Base-by-base conservation (phyloP, 768 basidiomycete species). In the Kwoniella shandongensis region DNA sequence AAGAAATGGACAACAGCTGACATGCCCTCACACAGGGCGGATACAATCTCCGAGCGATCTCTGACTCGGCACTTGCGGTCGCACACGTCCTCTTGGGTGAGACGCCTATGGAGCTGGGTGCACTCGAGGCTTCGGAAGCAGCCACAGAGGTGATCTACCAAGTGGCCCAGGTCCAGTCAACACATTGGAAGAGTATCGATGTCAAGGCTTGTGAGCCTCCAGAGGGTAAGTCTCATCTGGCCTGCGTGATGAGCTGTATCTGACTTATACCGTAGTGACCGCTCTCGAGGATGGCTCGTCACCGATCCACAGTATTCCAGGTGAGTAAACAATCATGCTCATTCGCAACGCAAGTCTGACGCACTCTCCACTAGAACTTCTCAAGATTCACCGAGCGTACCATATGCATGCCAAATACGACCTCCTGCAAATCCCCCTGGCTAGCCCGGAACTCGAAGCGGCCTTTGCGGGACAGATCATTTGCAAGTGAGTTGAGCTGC, bases 71-170 rank as follows among this genome's bases (percentile, higher is more conserved):
- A 0, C 75, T 92, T 32, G 93, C 91, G 1, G 94, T 97, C 27
- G 84, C 88, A 5, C 81, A 83, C 57, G 82, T 91, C n/a, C 78
- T 98, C n/a, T 82, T 97, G 7, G 96, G 96, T 2, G 88, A 92
- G 62, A 81, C 88, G 1, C 91, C 93, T 0, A 86, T 86, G 1
- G 82, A 85, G 57, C 77, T 97, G 6, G 81, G 83, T 0, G 82
- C 88, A 0, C 78, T 91, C 8, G 58, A 71, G 77, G 91, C 91
- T 1, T 85, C 84, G 3, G 88, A 91, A 54, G 80, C 82, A 3
- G 94, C 87, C 2, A 89, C 90, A 6, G 89, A 94, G 78, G 91
- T 92, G 0, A 83, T 97, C 12, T 91, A 85, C 82, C 83, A 89
- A 44, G 91, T 94, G 11, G 88, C 89, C 8, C 83, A 83, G 62